These are phyloP conservation scores for Aurinia saxatilis DNA, from an alignment of 345 rosid genomes.

Conservation along the genomic window DNA sequence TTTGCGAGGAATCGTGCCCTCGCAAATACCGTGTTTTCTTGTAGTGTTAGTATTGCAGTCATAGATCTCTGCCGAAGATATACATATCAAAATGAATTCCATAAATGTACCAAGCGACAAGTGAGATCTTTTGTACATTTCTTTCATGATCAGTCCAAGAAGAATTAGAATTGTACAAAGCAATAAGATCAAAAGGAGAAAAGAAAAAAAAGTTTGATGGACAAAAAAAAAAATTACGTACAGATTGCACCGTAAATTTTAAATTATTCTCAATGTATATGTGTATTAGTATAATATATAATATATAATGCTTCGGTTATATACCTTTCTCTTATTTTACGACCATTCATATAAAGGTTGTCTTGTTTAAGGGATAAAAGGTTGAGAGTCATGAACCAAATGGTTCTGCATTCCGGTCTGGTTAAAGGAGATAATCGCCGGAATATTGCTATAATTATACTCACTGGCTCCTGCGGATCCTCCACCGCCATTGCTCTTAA, in stretches of 20 bases:
- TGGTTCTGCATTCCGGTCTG: constrained; percentile 53
- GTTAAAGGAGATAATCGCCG: constrained; percentile 63
- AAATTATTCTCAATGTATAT: constrained; percentile 12
- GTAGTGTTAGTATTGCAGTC: too few species aligned
- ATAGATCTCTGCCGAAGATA: too few species aligned
- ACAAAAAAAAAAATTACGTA: neutral
- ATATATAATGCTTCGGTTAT: neutral
- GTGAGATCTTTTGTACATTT: constrained; percentile 9
- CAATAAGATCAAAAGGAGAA: neutral
- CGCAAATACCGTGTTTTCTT: too few species aligned
- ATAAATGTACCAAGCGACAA: neutral
- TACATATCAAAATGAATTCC: too few species aligned
- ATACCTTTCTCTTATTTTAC: constrained; percentile 14
- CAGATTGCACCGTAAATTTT: neutral
- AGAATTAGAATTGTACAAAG: constrained; percentile 7
- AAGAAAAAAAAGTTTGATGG: neutral
- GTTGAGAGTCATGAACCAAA: constrained; percentile 56
- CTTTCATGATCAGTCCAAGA: constrained; percentile 14
- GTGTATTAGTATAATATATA: neutral
- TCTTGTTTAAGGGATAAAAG: constrained; percentile 45
- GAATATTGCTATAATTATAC: constrained; percentile 37
- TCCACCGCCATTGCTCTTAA: constrained; percentile 25
- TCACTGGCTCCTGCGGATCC: constrained; percentile 30
- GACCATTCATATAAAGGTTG: neutral
- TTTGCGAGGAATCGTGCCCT: too few species aligned